phyloP scores from a whole-genome alignment of 768 basidiomycete species.

The Lyophyllum decastes region DNA sequence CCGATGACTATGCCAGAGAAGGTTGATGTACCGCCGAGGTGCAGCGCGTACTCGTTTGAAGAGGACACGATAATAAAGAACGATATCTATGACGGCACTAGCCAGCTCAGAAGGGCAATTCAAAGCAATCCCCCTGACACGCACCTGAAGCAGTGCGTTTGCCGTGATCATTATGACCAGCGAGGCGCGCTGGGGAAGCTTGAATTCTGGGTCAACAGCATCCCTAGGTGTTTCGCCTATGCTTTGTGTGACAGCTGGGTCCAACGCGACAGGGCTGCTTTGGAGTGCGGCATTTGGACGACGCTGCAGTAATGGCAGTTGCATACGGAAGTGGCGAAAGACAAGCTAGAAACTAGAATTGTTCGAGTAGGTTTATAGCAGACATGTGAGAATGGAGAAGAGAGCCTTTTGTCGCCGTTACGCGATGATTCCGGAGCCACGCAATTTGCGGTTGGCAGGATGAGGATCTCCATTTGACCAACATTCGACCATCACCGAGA shows the following conservation, averaged over 20 bases:
- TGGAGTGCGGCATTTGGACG: neutral
- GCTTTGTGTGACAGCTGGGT: neutral
- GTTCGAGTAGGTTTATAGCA: neutral
- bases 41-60: conserved; percentile 60
- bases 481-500: no score
- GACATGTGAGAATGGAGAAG: neutral
- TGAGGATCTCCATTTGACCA: no score
- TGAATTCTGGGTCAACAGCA: conserved; percentile 36
- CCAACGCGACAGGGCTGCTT: neutral
- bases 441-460: no score
- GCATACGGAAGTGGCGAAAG: neutral
- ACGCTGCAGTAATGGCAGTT: neutral
- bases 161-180: conserved; percentile 44
- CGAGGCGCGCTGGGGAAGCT: conserved; percentile 48
- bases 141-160: conserved; percentile 31
- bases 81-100: conserved; percentile 41
- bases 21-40: conserved; percentile 66
- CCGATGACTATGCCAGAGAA: conserved; percentile 72
- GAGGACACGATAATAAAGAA: conserved; percentile 75
- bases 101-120: neutral
- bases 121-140: neutral
- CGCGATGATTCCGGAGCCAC: neutral
- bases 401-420: neutral
- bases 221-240: neutral
- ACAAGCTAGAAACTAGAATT: neutral